phyloP scores from a whole-genome alignment of 192 early-diverging fungal species.

The Rhizoclosmatium globosum region DNA sequence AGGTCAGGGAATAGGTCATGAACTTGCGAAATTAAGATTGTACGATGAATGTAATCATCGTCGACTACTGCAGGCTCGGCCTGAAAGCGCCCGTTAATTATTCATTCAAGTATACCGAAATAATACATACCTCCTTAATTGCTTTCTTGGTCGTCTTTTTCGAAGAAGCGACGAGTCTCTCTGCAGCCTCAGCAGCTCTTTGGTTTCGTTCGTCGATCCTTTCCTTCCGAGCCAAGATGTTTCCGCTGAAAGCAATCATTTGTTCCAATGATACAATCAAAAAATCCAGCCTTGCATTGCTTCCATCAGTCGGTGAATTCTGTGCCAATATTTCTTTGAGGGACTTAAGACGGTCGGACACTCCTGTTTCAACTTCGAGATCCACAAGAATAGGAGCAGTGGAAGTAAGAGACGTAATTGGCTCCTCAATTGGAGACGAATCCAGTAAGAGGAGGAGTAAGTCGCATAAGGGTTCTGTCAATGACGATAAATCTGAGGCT shows the following conservation, averaged over 20 bases:
- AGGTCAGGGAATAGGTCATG: conserved; percentile 89
- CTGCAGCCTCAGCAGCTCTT: conserved; percentile 15
- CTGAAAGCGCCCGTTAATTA: conserved; percentile 4
- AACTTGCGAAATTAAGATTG: conserved; percentile 77
- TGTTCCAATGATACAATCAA: conserved; percentile 74
- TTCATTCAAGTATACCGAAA: too few species aligned
- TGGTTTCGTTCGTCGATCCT: conserved; percentile 44
- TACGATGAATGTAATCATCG: conserved; percentile 64
- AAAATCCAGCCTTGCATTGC: conserved; percentile 70
- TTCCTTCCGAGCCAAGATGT: conserved; percentile 58
- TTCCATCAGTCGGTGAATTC: conserved; percentile 39
- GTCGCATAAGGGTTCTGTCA: conserved; percentile 51
- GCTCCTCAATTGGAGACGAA: conserved; percentile 62
- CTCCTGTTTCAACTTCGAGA: conserved; percentile 76
- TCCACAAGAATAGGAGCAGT: conserved; percentile 88
- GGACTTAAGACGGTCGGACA: conserved; percentile 62
- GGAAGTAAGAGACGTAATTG: conserved; percentile 59
- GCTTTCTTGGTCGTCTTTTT: conserved; percentile 5
- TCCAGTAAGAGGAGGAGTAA: conserved; percentile 70
- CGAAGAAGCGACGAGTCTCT: not conserved
- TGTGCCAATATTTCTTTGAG: conserved; percentile 51
- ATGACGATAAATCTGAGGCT: conserved; percentile 4
- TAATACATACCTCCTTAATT: not conserved
- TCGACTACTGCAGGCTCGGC: conserved; percentile 16
- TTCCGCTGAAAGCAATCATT: conserved; percentile 61